A percentile compares a stretch with the other conserved stretches of the same genome.
phyloP scores from a whole-genome alignment of 78 protist genomes.

The Monosiga brevicollis region DNA sequence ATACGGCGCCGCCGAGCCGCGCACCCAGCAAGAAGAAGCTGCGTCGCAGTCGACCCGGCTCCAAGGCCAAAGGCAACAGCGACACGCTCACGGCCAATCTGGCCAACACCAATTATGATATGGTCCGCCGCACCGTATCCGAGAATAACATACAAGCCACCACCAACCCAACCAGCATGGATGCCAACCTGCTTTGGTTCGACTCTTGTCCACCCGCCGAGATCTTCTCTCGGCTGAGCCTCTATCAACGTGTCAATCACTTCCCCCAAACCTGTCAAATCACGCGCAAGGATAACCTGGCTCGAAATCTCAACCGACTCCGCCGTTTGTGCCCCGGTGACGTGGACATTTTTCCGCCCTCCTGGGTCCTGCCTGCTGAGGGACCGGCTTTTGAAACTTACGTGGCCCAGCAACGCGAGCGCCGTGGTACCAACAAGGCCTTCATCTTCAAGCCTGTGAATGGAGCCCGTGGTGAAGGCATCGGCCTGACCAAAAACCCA shows the following conservation, averaged over 20 bases:
- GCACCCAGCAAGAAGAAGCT: too few relatives aligned
- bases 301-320: constrained; percentile 33
- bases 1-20: too few relatives aligned
- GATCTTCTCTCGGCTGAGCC: background rate
- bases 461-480: constrained; percentile 37
- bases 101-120: background rate
- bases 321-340: background rate
- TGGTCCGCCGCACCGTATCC: background rate
- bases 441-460: constrained; percentile 35
- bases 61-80: background rate
- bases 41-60: too few relatives aligned
- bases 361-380: constrained; percentile 38
- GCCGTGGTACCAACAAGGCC: background rate
- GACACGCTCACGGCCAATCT: background rate
- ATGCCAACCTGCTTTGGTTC: background rate
- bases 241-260: constrained; percentile 30
- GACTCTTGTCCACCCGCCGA: background rate
- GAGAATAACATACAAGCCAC: background rate
- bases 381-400: background rate
- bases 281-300: constrained; percentile 43
- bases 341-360: constrained; percentile 25
- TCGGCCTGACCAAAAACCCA: constrained; percentile 9
- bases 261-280: constrained; percentile 46
- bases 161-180: background rate
- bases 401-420: background rate